phyloP scores from a whole-genome alignment of 495 filamentous ascomycete species.

The Xylaria nigripes region DNA sequence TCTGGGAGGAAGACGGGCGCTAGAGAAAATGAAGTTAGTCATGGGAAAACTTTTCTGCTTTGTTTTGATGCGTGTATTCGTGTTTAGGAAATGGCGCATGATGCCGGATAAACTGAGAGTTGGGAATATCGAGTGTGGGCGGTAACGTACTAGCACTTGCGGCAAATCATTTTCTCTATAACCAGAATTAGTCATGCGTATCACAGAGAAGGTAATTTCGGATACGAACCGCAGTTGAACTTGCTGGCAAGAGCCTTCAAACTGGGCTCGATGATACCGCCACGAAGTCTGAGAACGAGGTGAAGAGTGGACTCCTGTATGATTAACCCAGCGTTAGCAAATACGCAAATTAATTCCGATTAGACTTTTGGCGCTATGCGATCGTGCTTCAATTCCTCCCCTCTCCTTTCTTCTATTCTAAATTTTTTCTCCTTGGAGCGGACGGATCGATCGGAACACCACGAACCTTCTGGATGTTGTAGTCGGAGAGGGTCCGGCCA shows the following conservation, averaged over 20 bases:
- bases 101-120: not conserved
- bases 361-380: not conserved
- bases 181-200: not conserved
- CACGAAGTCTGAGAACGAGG: conserved; percentile 97
- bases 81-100: not conserved
- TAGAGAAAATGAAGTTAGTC: conserved; percentile 25
- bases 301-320: conserved; percentile 94
- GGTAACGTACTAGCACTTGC: conserved; percentile 89
- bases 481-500: conserved; percentile 94
- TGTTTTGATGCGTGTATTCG: not conserved
- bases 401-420: no score
- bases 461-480: conserved; percentile 99
- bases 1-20: conserved; percentile 88
- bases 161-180: conserved; percentile 91
- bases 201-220: not conserved
- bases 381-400: not conserved
- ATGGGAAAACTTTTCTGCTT: not conserved
- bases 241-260: conserved; percentile 97
- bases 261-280: conserved; percentile 98
- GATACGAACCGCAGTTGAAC: conserved; percentile 75
- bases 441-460: not conserved
- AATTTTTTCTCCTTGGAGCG: not conserved
- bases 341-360: not conserved
- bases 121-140: not conserved
- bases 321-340: conserved; percentile 10